phyloP scores from a whole-genome alignment of 1,284 basidiomycete species.

The Sanghuangporus weigelae region DNA sequence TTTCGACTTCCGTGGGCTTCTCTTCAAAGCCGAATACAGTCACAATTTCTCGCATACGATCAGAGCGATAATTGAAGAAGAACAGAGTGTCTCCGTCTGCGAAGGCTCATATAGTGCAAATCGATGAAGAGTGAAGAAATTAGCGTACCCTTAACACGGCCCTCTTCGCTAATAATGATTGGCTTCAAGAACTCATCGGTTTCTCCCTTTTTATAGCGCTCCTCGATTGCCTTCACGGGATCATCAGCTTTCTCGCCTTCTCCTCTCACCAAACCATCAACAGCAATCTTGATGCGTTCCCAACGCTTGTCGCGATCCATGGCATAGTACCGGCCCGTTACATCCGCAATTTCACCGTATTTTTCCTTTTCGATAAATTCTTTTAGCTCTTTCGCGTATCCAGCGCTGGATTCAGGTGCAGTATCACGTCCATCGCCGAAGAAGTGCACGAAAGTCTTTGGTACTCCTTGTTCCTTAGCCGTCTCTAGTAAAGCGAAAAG shows the following conservation, averaged over 20 bases:
- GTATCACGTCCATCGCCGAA: slow-evolving; percentile 90
- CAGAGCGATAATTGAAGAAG: slow-evolving; percentile 94
- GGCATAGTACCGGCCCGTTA: slow-evolving; percentile 87
- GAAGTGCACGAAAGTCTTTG: slow-evolving; percentile 85
- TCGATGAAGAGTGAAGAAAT: neutral
- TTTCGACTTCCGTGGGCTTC: slow-evolving; percentile 74
- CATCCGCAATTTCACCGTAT: slow-evolving; percentile 71
- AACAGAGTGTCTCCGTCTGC: slow-evolving; percentile 74
- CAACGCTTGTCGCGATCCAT: slow-evolving; percentile 96
- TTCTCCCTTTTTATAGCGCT: slow-evolving; percentile 72
- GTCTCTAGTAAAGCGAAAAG: slow-evolving; percentile 83
- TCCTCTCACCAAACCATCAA: slow-evolving; percentile 77
- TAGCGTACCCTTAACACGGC: slow-evolving; percentile 68
- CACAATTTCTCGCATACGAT: slow-evolving; percentile 86
- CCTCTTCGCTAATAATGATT: slow-evolving; percentile 77
- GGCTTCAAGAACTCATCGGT: slow-evolving; percentile 95
- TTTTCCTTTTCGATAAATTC: slow-evolving; percentile 75
- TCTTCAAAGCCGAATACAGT: slow-evolving; percentile 76
- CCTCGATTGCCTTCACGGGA: slow-evolving; percentile 61
- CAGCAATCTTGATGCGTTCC: slow-evolving; percentile 85
- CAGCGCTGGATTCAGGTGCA: slow-evolving; percentile 71
- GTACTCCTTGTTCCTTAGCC: slow-evolving; percentile 79
- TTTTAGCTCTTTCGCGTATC: slow-evolving; percentile 70
- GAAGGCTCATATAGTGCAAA: neutral
- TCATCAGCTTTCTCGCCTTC: slow-evolving; percentile 63